Conservation (phyloP, 441 rosid species). For the Syzygium malaccense region DNA sequence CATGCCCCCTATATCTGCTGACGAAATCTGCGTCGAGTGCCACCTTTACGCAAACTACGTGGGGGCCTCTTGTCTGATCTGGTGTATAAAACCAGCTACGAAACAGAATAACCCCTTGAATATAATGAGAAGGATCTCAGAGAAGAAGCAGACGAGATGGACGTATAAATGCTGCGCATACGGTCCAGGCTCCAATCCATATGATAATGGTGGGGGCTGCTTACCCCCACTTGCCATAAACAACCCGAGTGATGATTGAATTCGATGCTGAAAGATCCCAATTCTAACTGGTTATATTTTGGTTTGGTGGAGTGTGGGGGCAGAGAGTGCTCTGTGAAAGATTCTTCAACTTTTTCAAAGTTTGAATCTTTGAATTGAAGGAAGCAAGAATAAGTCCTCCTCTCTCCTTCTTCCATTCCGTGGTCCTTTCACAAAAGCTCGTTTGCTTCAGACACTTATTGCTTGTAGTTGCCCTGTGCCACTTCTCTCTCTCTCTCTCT, state of each 20-base stretch:
- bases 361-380: slow-evolving; percentile 29
- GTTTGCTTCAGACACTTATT: background rate
- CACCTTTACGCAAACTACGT: background rate
- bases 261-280: background rate
- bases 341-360: slow-evolving; percentile 14
- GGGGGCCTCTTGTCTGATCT: background rate
- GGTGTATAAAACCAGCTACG: background rate
- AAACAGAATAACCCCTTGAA: background rate
- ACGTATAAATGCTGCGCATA: background rate
- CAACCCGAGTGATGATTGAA: background rate
- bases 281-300: background rate
- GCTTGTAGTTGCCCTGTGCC: background rate
- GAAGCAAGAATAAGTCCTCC: slow-evolving; percentile 4
- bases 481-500: background rate
- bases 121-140: background rate
- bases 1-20: background rate
- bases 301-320: slow-evolving; percentile 17
- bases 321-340: slow-evolving; percentile 22
- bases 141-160: background rate
- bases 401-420: slow-evolving; percentile 3
- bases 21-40: background rate
- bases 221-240: background rate
- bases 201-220: background rate
- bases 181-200: background rate
- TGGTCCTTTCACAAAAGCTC: slow-evolving; percentile 1